These are phyloP conservation scores for Coemansia biformis DNA, from an alignment of 192 early-diverging fungal genomes.

Conservation along the genomic window DNA sequence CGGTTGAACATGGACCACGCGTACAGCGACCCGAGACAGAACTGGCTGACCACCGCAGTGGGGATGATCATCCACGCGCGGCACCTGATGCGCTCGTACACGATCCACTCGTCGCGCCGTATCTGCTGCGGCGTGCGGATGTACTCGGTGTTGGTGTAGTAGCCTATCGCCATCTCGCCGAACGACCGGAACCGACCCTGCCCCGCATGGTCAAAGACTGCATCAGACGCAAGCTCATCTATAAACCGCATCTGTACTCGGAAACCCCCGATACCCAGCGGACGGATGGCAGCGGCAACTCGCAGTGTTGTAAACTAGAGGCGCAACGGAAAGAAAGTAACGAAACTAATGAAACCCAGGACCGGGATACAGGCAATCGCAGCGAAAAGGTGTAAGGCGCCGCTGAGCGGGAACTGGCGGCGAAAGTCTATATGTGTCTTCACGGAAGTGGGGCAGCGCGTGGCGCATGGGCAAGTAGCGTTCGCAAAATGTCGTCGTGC, in stretches of 20 bases:
- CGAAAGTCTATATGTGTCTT: no score
- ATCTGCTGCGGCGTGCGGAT: slow-evolving; percentile 56
- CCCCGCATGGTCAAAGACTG: slow-evolving; percentile 31
- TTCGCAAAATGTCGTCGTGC: no score
- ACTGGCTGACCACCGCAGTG: slow-evolving; percentile 65
- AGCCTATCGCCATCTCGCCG: slow-evolving; percentile 40
- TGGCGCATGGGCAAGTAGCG: no score
- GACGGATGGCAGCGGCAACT: no score
- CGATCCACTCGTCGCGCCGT: slow-evolving; percentile 50
- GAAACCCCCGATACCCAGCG: no score
- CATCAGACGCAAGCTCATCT: slow-evolving; percentile 41
- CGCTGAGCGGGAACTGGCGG: no score
- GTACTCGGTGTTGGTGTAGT: slow-evolving; percentile 55
- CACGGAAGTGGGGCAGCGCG: no score
- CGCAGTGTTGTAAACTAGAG: no score
- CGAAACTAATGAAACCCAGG: no score
- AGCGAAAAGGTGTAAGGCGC: no score
- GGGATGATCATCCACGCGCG: slow-evolving; percentile 66
- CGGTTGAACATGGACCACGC: slow-evolving; percentile 74
- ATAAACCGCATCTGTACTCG: slow-evolving; percentile 31
- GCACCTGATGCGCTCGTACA: slow-evolving; percentile 52
- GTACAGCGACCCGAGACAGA: slow-evolving; percentile 70
- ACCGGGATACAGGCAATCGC: no score
- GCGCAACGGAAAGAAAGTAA: no score
- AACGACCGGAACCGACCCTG: slow-evolving; percentile 26